Evolutionary conservation across 768 basidiomycete genomes (phyloP).

Genomic region (Boletus tomentosulus): DNA sequence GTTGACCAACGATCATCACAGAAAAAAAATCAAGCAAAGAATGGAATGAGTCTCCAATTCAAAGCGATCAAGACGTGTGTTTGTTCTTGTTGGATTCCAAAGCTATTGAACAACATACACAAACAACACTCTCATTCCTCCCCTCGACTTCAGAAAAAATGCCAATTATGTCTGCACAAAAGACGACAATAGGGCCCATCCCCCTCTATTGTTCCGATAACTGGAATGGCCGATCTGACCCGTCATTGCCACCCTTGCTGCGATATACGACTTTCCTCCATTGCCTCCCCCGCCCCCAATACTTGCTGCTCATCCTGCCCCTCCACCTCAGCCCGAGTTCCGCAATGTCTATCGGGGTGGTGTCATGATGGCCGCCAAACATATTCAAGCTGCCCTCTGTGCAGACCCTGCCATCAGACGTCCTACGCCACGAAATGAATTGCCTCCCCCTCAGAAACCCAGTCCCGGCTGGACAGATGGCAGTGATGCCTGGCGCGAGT

Average conservation of each 20-base stretch:
- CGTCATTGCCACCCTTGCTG: slow-evolving; percentile 38
- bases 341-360: slow-evolving; percentile 50
- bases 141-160: too few species aligned
- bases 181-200: too few species aligned
- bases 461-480: slow-evolving; percentile 72
- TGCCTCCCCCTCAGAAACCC: slow-evolving; percentile 36
- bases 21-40: too few species aligned
- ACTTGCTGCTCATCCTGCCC: slow-evolving; percentile 18
- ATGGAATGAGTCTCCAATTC: too few species aligned
- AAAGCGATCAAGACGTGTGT: too few species aligned
- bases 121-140: too few species aligned
- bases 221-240: slow-evolving; percentile 60
- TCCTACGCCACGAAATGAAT: slow-evolving; percentile 26
- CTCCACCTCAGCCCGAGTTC: slow-evolving; percentile 26
- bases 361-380: slow-evolving; percentile 65
- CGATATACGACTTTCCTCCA: slow-evolving; percentile 45
- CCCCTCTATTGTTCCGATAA: slow-evolving; percentile 86
- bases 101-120: too few species aligned
- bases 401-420: too few species aligned
- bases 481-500: slow-evolving; percentile 61
- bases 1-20: too few species aligned
- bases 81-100: too few species aligned
- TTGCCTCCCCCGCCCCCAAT: slow-evolving; percentile 51
- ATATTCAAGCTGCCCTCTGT: slow-evolving; percentile 47
- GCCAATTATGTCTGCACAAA: too few species aligned